A percentile compares a stretch with the other conserved stretches of the same genome.
Conservation (phyloP, 768 basidiomycete genomes). For the Porpolomopsis calyptriformis region DNA sequence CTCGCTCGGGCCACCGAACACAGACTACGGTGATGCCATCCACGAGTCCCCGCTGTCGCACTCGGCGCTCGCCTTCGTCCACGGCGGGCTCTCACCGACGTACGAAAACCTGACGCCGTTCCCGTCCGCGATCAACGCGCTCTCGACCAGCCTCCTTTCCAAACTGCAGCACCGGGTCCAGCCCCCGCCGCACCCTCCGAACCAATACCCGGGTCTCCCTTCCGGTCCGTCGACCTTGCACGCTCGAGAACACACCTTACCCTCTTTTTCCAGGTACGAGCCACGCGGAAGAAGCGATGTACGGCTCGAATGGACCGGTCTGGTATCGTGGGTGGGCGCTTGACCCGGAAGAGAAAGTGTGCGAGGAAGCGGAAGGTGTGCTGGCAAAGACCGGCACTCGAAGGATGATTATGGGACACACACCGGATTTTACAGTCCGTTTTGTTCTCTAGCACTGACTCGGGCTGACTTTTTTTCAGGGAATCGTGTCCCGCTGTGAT, state of each 20-base stretch:
- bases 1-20: slow-evolving; percentile 56
- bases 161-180: slow-evolving; percentile 59
- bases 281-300: slow-evolving; percentile 57
- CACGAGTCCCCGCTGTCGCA: slow-evolving; percentile 53
- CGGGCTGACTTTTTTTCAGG: slow-evolving; percentile 24
- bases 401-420: slow-evolving; percentile 94
- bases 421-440: slow-evolving; percentile 71
- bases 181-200: slow-evolving; percentile 74
- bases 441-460: neutral
- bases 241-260: neutral
- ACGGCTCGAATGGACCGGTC: slow-evolving; percentile 69
- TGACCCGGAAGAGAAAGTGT: slow-evolving; percentile 54
- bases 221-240: slow-evolving; percentile 19
- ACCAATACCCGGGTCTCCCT: slow-evolving; percentile 66
- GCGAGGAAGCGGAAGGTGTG: slow-evolving; percentile 61
- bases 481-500: slow-evolving; percentile 75
- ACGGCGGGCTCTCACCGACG: slow-evolving; percentile 78
- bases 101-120: slow-evolving; percentile 73
- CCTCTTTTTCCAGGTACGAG: slow-evolving; percentile 36
- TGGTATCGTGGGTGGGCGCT: slow-evolving; percentile 96
- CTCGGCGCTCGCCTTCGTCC: slow-evolving; percentile 83
- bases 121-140: slow-evolving; percentile 69
- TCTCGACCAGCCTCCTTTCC: slow-evolving; percentile 57
- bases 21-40: slow-evolving; percentile 31
- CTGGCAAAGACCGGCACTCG: slow-evolving; percentile 68